phyloP scores from a whole-genome alignment of 164 flowering plant species.

The Taxillus chinensis region DNA sequence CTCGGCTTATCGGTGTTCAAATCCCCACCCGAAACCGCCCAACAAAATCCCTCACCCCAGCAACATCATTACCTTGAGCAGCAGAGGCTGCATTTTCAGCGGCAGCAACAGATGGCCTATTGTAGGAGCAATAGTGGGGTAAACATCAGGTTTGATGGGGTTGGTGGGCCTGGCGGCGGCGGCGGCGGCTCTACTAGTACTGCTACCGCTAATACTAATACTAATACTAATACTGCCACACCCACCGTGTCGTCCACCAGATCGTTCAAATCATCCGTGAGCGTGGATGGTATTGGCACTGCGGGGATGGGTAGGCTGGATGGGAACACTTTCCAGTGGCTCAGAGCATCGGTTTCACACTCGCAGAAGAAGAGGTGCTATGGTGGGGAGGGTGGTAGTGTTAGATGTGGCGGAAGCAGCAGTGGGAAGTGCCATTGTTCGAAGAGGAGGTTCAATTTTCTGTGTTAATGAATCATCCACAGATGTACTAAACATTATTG shows the following conservation, averaged over 20 bases:
- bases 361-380: not conserved
- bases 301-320: not conserved
- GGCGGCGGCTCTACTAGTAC: no score
- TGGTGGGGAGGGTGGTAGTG: not conserved
- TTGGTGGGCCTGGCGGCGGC: no score
- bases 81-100: conserved; percentile 7
- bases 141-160: conserved; percentile 1
- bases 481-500: no score
- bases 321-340: not conserved
- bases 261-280: not conserved
- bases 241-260: conserved; percentile 1
- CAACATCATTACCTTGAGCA: not conserved
- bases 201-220: no score
- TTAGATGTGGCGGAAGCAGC: conserved; percentile 3
- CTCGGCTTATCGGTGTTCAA: not conserved
- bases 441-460: conserved; percentile 16
- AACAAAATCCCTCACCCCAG: not conserved
- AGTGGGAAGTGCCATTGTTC: conserved; percentile 24
- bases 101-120: not conserved
- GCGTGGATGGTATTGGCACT: not conserved
- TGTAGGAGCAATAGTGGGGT: not conserved
- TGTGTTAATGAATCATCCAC: no score
- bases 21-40: not conserved
- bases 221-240: not conserved
- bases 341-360: not conserved